These are phyloP conservation scores for Aspergillus sp. DNA, from an alignment of 2,329 filamentous ascomycete genomes.

Conservation along the genomic window DNA sequence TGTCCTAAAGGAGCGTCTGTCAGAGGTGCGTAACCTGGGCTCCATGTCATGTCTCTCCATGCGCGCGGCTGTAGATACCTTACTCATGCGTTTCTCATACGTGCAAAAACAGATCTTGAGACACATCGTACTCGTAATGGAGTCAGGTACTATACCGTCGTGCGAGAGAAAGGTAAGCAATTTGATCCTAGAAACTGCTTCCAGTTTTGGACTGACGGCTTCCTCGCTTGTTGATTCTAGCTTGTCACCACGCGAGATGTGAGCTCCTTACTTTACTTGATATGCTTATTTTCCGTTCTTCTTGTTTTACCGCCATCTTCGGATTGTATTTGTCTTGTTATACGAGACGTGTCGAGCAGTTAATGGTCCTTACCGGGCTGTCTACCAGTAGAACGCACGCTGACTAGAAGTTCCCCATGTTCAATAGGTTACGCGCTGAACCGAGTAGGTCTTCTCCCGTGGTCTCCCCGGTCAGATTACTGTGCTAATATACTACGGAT, in stretches of 20 bases:
- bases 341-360: too few relatives aligned
- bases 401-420: not conserved
- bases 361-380: too few relatives aligned
- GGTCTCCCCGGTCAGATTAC: too few relatives aligned
- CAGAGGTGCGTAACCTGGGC: constrained; percentile 17
- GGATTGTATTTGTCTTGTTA: too few relatives aligned
- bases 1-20: constrained; percentile 21
- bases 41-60: not conserved
- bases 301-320: too few relatives aligned
- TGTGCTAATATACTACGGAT: not conserved
- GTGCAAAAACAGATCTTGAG: constrained; percentile 21
- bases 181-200: not conserved
- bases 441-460: constrained; percentile 7
- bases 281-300: not conserved
- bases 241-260: constrained; percentile 17
- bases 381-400: not conserved
- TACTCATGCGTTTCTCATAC: not conserved
- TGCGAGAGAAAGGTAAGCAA: constrained; percentile 13
- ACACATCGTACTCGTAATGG: constrained; percentile 23
- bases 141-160: constrained; percentile 9
- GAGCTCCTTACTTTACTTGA: constrained; percentile 4
- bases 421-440: constrained; percentile 19
- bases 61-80: not conserved
- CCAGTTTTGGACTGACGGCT: not conserved
- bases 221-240: constrained; percentile 2